Evolutionary conservation across 192 early-diverging fungal species (phyloP).

Genomic region (Allomyces arbusculus): DNA sequence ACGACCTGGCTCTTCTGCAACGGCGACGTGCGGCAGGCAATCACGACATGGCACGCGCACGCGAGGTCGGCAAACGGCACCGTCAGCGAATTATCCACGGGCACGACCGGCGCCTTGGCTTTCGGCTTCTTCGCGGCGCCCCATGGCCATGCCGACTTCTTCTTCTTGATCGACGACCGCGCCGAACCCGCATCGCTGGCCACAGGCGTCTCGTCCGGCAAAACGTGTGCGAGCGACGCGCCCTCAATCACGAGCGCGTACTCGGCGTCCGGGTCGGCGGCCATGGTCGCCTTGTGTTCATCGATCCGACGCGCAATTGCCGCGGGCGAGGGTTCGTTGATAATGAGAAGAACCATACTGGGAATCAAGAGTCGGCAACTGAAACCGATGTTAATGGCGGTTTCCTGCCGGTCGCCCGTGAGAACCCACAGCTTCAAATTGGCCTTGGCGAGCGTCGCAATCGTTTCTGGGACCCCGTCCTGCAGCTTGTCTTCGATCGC

Average conservation of each 20-base stretch:
- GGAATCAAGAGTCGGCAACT: constrained; percentile 12
- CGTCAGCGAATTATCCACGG: constrained; percentile 16
- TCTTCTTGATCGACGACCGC: no score
- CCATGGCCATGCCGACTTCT: no score
- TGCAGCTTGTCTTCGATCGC: constrained; percentile 39
- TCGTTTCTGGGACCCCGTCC: constrained; percentile 30
- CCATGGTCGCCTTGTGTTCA: constrained; percentile 10
- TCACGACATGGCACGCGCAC: constrained; percentile 77
- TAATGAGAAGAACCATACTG: constrained; percentile 12
- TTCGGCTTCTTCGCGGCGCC: no score
- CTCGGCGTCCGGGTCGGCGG: constrained; percentile 11
- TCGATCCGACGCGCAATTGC: constrained; percentile 5
- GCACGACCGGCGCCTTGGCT: no score
- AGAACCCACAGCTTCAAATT: constrained; percentile 32
- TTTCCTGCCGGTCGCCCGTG: constrained; percentile 35
- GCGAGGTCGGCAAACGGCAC: constrained; percentile 73
- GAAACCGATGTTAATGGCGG: constrained; percentile 31
- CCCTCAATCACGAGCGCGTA: constrained; percentile 94
- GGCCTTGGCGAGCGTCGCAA: constrained; percentile 15
- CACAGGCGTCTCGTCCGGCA: constrained; percentile 1
- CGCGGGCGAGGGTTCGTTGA: constrained; percentile 12
- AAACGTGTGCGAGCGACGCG: constrained; percentile 43
- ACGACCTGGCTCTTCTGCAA: constrained; percentile 96
- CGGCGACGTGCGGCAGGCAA: constrained; percentile 95
- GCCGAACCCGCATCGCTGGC: no score